Conservation (phyloP, 1,284 basidiomycete species). For the Thelephora terrestris region DNA sequence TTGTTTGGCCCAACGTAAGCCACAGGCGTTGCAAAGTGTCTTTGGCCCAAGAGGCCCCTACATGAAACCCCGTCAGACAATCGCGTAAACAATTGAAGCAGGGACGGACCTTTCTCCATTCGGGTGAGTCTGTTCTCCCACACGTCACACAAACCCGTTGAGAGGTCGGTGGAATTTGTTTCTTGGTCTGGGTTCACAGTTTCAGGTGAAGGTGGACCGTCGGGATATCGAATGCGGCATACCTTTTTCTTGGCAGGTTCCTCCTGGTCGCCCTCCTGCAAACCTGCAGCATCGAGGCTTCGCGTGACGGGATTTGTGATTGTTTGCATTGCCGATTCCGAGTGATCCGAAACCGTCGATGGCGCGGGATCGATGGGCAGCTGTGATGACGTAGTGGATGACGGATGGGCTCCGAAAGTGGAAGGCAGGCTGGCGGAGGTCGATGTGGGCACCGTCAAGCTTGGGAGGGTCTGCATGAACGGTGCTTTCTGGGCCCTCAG, state of each 20-base stretch:
- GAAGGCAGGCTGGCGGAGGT: too few species aligned
- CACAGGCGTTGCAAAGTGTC: slow-evolving; percentile 83
- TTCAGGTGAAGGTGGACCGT: background rate
- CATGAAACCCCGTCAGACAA: slow-evolving; percentile 11
- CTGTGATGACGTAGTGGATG: background rate
- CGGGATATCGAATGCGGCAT: background rate
- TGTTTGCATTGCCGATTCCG: background rate
- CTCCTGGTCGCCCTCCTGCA: slow-evolving; percentile 5
- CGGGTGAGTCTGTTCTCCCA: slow-evolving; percentile 72
- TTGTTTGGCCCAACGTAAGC: slow-evolving; percentile 75
- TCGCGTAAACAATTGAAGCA: slow-evolving; percentile 7
- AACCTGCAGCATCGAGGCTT: background rate
- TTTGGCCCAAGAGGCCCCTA: slow-evolving; percentile 78
- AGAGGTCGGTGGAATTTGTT: slow-evolving; percentile 43
- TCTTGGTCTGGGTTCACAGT: slow-evolving; percentile 21
- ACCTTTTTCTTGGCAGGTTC: slow-evolving; percentile 29
- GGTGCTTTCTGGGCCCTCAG: slow-evolving; percentile 23
- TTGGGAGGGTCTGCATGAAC: background rate
- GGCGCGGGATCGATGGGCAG: too few species aligned
- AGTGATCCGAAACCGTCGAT: too few species aligned
- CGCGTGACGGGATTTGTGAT: background rate
- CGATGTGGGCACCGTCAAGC: too few species aligned
- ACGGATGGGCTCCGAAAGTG: background rate
- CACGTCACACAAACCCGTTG: slow-evolving; percentile 72
- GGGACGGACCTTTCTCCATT: slow-evolving; percentile 66